These are phyloP conservation scores for Candida pseudocylindracea DNA, from an alignment of 1,139 yeast species.

Conservation along the genomic window DNA sequence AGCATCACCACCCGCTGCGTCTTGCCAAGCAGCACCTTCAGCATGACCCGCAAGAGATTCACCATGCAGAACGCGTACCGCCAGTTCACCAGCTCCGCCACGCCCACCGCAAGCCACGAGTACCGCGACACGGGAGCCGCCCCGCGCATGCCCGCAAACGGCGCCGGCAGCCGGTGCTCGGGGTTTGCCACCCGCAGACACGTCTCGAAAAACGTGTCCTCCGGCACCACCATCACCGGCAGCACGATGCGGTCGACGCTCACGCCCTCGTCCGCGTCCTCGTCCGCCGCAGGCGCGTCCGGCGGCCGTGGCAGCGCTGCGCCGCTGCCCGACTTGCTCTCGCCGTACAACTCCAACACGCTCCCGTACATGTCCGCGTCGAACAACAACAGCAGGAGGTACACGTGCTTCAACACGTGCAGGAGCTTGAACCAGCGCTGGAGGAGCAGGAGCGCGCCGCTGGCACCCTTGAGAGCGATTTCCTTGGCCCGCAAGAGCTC, in stretches of 20 bases:
- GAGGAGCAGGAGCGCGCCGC: slow-evolving; percentile 28
- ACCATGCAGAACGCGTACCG: slow-evolving; percentile 20
- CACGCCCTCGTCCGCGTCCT: slow-evolving; percentile 6
- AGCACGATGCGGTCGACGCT: slow-evolving; percentile 8
- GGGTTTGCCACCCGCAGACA: no score
- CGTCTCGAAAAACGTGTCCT: slow-evolving; percentile 13
- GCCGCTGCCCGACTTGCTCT: slow-evolving; percentile 1
- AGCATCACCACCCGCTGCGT: slow-evolving; percentile 32
- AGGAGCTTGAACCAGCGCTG: slow-evolving; percentile 61
- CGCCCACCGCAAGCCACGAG: slow-evolving; percentile 9
- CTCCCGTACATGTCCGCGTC: slow-evolving; percentile 45
- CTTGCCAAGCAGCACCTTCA: slow-evolving; percentile 20
- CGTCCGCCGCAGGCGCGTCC: slow-evolving; percentile 7
- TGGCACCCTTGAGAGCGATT: slow-evolving; percentile 36
- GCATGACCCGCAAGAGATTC: slow-evolving; percentile 20
- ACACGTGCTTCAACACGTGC: slow-evolving; percentile 63
- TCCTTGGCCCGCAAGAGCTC: slow-evolving; percentile 44
- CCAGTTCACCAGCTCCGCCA: slow-evolving; percentile 13
- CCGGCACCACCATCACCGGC: slow-evolving; percentile 20
- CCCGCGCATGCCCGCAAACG: slow-evolving; percentile 5
- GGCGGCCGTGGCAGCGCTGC: slow-evolving; percentile 14
- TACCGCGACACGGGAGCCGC: slow-evolving; percentile 8
- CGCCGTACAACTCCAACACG: slow-evolving; percentile 14
- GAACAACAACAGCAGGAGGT: slow-evolving; percentile 44
- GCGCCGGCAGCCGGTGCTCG: no score